Evolutionary conservation across 805 yeast genomes (phyloP).

Genomic region (Wickerhamomyces canadensis): DNA sequence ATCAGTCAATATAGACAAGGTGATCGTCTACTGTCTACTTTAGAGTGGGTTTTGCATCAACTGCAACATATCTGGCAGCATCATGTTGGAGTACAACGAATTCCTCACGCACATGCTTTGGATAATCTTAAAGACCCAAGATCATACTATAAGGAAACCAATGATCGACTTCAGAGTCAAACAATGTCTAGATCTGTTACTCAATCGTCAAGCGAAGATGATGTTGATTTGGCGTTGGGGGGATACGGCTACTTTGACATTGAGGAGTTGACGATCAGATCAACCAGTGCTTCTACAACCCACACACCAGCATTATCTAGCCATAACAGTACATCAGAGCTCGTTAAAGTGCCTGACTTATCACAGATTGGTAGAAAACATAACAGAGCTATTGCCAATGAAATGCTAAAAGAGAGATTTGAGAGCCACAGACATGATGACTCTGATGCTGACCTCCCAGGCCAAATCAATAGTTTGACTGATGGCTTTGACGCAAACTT

Average conservation of each 20-base stretch:
- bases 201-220: constrained; percentile 21
- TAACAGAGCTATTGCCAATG: constrained; percentile 16
- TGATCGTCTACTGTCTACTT: constrained; percentile 66
- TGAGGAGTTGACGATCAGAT: constrained; percentile 56
- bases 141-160: not conserved
- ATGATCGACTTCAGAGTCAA: constrained; percentile 2
- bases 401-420: constrained; percentile 18
- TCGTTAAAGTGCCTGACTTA: constrained; percentile 3
- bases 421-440: constrained; percentile 11
- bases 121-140: constrained; percentile 25
- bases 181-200: constrained; percentile 20
- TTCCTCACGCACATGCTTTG: constrained; percentile 28
- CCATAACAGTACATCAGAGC: constrained; percentile 10
- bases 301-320: constrained; percentile 18
- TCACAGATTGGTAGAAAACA: constrained; percentile 16
- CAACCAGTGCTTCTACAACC: constrained; percentile 38
- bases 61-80: constrained; percentile 41
- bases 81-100: constrained; percentile 16
- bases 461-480: constrained; percentile 10
- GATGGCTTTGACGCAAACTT: constrained; percentile 32
- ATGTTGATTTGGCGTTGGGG: constrained; percentile 40
- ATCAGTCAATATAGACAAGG: constrained; percentile 88
- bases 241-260: constrained; percentile 79
- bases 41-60: constrained; percentile 62
- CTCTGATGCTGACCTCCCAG: constrained; percentile 1